Evolutionary conservation across 805 yeast species (phyloP), one percentile per base, ranked within the genome.

Genomic region (Starmerella potacharoeniae): DNA sequence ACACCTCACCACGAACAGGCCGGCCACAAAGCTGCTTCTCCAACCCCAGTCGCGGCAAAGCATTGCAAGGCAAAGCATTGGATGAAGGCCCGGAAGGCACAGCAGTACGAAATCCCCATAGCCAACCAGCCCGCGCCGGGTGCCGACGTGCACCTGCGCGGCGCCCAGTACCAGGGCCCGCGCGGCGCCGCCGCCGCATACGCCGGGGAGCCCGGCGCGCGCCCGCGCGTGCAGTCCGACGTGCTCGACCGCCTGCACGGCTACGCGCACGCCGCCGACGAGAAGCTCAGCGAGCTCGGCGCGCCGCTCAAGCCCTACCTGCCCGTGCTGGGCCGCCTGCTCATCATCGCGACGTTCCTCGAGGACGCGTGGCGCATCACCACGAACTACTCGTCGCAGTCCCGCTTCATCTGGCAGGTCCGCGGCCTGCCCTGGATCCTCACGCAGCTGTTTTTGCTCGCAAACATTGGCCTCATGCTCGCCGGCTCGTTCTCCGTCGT

Each of bases 311-410:
- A 68, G 63, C 73, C 72, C 22, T 70, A 71, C 64, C 83, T 90
- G 49, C 97, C 97, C 8, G 81, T 82, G 28, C 79, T 91, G 64
- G 97, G 96, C 40, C 77, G 97, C 56, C 81, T 86, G 58, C 79
- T 90, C 61, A 90, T 91, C 58, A 96, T 91, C 54, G 95, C 95
- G 49, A 93, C 97, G 0, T 91, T 90, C 68, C 79, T 81, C 61
- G 97, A 91, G 71, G 97, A 93, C 66, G 79, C 95, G 3, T 68
- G 83, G 52, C 79, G 98, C 69, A 86, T 91, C 64, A 63, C 82
- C 52, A 73, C 88, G 6, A 97, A 90, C 72, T 91, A 97, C 97
- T 70, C 77, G 37, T 95, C 87, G 65, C 98, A 91, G 71, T 86
- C 87, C 29, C 84, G 80, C 68, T 91, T 85, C 69, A 75, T 93